Conservation (phyloP, 169 alveolate species). For the Amoebophrya sp. region DNA sequence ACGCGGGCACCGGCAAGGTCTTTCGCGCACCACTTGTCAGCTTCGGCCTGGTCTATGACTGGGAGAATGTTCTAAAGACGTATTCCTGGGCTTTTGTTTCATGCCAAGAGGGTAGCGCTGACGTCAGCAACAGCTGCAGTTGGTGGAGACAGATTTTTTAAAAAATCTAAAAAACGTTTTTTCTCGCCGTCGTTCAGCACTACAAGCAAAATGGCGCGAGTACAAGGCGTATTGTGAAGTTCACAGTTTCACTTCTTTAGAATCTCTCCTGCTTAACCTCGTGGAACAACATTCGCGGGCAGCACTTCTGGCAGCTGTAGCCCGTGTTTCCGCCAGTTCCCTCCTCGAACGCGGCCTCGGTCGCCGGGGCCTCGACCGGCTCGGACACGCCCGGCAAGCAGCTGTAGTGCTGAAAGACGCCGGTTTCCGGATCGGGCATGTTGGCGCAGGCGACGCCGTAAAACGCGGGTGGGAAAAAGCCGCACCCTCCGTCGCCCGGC, state of each 20-base stretch:
- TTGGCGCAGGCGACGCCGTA: background rate
- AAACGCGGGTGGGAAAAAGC: background rate
- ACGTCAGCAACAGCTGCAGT: no score
- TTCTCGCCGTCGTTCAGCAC: no score
- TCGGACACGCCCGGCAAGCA: background rate
- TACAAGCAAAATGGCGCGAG: no score
- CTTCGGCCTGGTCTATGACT: no score
- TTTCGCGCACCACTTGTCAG: background rate
- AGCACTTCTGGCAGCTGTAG: background rate
- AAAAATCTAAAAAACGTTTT: no score
- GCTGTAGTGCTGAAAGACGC: background rate
- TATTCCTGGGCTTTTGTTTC: no score
- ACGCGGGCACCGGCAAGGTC: background rate
- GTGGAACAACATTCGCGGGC: background rate
- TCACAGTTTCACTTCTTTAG: no score
- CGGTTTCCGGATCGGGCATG: background rate
- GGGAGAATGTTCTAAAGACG: no score
- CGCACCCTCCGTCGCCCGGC: background rate
- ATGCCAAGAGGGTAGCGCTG: no score
- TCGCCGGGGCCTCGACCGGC: background rate
- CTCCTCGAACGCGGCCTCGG: background rate
- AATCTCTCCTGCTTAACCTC: no score
- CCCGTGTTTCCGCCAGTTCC: background rate
- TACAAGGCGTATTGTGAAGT: no score
- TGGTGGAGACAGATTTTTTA: no score